Evolutionary conservation across 1,284 basidiomycete species (phyloP).

Genomic region (Sanguinoderma infundibulare): DNA sequence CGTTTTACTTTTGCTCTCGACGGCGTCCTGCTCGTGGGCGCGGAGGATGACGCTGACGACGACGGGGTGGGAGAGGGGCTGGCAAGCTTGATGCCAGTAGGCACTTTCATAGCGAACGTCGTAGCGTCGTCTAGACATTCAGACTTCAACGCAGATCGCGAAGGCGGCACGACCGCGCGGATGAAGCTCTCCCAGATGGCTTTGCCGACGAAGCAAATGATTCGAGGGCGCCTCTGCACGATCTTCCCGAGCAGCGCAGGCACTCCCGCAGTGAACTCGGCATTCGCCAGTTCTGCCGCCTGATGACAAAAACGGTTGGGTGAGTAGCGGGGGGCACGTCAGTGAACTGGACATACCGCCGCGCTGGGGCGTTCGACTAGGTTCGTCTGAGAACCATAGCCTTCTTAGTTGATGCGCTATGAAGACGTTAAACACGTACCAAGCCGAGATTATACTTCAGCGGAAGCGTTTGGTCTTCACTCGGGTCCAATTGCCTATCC

Average conservation of each 20-base stretch:
- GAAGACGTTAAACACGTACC: conserved; percentile 15
- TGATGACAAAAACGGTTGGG: conserved; percentile 1
- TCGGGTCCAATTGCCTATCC: conserved; percentile 24
- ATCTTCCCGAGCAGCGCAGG: conserved; percentile 60
- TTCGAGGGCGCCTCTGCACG: conserved; percentile 51
- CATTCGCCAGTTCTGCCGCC: conserved; percentile 31
- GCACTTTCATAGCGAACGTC: neutral
- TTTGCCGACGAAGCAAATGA: conserved; percentile 77
- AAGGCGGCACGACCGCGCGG: conserved; percentile 12
- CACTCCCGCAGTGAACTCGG: conserved; percentile 31
- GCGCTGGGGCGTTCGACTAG: conserved; percentile 34
- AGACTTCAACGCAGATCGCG: neutral
- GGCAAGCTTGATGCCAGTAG: neutral
- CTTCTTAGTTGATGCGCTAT: neutral
- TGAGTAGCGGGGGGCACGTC: neutral
- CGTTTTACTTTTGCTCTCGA: neutral
- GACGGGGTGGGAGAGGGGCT: neutral
- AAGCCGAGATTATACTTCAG: conserved; percentile 31
- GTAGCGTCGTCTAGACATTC: neutral
- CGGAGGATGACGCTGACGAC: neutral
- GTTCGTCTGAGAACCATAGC: conserved; percentile 28
- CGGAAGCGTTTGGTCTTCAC: conserved; percentile 32
- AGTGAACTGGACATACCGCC: conserved; percentile 21
- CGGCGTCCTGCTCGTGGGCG: neutral
- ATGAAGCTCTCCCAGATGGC: conserved; percentile 58